A percentile compares a stretch with the other conserved stretches of the same genome.
These are phyloP conservation scores for Alternaria gansuensis DNA, from an alignment of 2,329 filamentous ascomycete species.

Conservation along the genomic window DNA sequence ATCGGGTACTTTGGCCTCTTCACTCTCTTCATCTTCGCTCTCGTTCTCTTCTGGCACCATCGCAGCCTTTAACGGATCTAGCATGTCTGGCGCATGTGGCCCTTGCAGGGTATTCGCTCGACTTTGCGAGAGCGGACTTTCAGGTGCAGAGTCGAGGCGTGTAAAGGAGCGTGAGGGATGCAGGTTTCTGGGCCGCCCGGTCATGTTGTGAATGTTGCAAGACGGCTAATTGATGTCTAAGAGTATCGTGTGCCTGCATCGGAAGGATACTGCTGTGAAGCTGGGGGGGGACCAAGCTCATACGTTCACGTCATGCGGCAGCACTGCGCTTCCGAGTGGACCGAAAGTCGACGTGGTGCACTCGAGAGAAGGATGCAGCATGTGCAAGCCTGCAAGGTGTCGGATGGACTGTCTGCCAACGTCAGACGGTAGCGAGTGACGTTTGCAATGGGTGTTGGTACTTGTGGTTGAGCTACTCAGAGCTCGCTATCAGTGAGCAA, in stretches of 20 bases:
- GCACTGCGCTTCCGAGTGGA: conserved; percentile 10
- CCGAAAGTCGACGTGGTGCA: conserved; percentile 5
- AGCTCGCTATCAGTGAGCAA: conserved; percentile 14
- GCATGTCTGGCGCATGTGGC: conserved; percentile 54
- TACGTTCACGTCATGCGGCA: conserved; percentile 45
- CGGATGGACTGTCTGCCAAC: not conserved
- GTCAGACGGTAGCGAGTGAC: conserved; percentile 7
- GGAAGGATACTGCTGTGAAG: conserved; percentile 35
- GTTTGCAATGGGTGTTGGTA: conserved; percentile 1
- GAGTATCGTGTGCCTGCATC: conserved; percentile 40
- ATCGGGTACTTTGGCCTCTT: conserved; percentile 60
- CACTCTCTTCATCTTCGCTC: conserved; percentile 27
- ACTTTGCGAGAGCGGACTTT: conserved; percentile 51
- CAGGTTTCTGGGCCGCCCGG: conserved; percentile 48
- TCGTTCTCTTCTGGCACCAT: conserved; percentile 49
- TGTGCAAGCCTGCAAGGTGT: not conserved
- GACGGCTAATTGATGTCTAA: conserved; percentile 17
- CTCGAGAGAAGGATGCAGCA: not conserved
- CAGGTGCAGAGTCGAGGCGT: conserved; percentile 55
- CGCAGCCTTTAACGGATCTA: conserved; percentile 54
- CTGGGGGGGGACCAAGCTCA: conserved; percentile 28
- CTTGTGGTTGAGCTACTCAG: not conserved
- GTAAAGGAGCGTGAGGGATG: conserved; percentile 60
- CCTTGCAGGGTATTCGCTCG: conserved; percentile 60
- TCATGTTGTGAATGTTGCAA: conserved; percentile 34